Evolutionary conservation across 73 alveolate genomes (phyloP).

Genomic region (Tetrahymena malaccensis): DNA sequence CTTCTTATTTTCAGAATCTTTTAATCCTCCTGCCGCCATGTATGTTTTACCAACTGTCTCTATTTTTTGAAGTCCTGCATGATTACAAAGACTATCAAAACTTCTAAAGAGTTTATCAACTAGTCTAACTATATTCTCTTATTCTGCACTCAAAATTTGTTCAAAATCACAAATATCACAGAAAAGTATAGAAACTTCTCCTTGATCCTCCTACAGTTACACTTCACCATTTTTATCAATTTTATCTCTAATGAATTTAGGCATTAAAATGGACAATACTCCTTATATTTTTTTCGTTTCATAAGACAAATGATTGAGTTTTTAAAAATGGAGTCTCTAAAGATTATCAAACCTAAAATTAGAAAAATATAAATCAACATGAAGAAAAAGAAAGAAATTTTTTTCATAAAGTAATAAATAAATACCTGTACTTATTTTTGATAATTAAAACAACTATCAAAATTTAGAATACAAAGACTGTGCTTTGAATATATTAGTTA

Average conservation of each 20-base stretch:
- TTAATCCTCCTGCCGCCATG: constrained; percentile 86
- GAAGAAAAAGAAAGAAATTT: background rate
- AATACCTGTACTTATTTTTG: background rate
- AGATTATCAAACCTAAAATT: background rate
- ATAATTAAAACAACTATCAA: background rate
- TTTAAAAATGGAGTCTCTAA: background rate
- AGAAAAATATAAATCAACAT: background rate
- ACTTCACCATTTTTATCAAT: constrained; percentile 32
- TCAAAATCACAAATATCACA: constrained; percentile 50
- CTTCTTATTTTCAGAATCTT: constrained; percentile 43
- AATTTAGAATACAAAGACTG: background rate
- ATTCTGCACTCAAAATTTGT: constrained; percentile 20
- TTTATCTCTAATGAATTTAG: constrained; percentile 43
- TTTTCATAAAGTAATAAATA: background rate
- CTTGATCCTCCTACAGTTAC: constrained; percentile 29
- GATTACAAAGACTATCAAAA: constrained; percentile 40
- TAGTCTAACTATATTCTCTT: constrained; percentile 23
- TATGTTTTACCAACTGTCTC: constrained; percentile 87
- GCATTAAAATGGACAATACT: constrained; percentile 37
- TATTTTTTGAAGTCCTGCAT: constrained; percentile 44
- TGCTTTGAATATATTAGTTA: background rate
- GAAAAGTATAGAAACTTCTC: constrained; percentile 39
- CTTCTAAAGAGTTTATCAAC: constrained; percentile 34
- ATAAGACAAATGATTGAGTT: background rate
- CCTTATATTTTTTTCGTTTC: constrained; percentile 28